Percentiles rank a stretch among this genome's conserved stretches.
These are phyloP conservation scores for Bacidia gigantensis DNA, from an alignment of 495 filamentous ascomycete genomes.

Conservation along the genomic window DNA sequence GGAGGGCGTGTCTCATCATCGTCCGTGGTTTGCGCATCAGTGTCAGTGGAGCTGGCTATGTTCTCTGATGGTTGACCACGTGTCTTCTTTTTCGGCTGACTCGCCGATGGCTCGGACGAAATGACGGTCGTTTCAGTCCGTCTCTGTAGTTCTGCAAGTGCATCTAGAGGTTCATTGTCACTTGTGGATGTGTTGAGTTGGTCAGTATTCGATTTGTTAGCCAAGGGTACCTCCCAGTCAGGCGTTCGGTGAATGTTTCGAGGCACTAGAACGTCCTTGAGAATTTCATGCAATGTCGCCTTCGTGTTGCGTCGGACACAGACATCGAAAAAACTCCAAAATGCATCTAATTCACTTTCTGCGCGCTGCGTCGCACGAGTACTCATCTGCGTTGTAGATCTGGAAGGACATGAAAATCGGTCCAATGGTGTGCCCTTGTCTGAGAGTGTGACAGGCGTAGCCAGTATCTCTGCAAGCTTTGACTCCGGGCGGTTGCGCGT, in stretches of 20 bases:
- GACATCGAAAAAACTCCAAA: conserved; percentile 31
- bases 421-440: neutral
- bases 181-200: neutral
- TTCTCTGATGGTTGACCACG: neutral
- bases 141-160: neutral
- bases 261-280: conserved; percentile 7
- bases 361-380: conserved; percentile 22
- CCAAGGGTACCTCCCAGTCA: conserved; percentile 31
- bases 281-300: conserved; percentile 12
- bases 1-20: neutral
- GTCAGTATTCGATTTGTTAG: neutral
- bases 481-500: neutral
- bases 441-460: neutral
- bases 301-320: conserved; percentile 7
- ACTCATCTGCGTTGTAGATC: neutral
- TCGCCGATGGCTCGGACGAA: neutral
- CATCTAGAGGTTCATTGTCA: neutral
- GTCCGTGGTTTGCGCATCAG: neutral
- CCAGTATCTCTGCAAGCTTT: neutral
- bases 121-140: neutral
- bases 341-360: conserved; percentile 32
- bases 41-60: neutral
- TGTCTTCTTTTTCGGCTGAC: neutral
- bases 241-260: conserved; percentile 33
- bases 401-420: neutral